Evolutionary conservation across 495 filamentous ascomycete species (phyloP).

Genomic region (Penicillium robsamsonii): DNA sequence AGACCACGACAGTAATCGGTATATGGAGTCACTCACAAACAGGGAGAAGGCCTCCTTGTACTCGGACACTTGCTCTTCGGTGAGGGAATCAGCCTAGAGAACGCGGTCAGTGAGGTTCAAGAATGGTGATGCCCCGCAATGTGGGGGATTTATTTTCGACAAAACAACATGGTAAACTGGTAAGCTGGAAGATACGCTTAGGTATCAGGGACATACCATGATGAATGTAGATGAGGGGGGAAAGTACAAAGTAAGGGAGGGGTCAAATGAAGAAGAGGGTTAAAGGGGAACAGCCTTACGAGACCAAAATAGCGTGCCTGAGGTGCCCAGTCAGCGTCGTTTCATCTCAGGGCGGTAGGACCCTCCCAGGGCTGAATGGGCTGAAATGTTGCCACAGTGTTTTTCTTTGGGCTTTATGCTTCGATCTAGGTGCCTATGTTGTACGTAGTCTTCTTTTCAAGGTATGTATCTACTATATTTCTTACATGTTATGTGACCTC

Average conservation of each 20-base stretch:
- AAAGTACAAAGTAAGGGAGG: conserved; percentile 17
- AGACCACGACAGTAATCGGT: conserved; percentile 15
- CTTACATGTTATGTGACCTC: too few relatives aligned
- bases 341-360: conserved; percentile 15
- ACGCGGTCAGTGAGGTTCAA: conserved; percentile 25
- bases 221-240: conserved; percentile 20
- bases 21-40: conserved; percentile 70
- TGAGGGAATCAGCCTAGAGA: conserved; percentile 81
- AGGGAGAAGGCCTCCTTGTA: conserved; percentile 99
- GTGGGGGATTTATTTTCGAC: conserved; percentile 29
- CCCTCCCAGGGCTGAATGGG: conserved; percentile 14
- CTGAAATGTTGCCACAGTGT: conserved; percentile 6
- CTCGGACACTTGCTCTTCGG: conserved; percentile 99
- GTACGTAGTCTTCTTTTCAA: too few relatives aligned
- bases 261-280: conserved; percentile 22
- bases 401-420: too few relatives aligned
- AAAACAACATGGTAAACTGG: neutral
- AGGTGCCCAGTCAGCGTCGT: conserved; percentile 16
- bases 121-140: conserved; percentile 38
- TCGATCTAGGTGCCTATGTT: too few relatives aligned
- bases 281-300: conserved; percentile 29
- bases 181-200: neutral
- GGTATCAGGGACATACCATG: conserved; percentile 32
- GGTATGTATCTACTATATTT: too few relatives aligned
- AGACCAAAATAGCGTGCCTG: conserved; percentile 20